Evolutionary conservation across 2,329 filamentous ascomycete genomes (phyloP).

Genomic region (Davidsoniella australis): DNA sequence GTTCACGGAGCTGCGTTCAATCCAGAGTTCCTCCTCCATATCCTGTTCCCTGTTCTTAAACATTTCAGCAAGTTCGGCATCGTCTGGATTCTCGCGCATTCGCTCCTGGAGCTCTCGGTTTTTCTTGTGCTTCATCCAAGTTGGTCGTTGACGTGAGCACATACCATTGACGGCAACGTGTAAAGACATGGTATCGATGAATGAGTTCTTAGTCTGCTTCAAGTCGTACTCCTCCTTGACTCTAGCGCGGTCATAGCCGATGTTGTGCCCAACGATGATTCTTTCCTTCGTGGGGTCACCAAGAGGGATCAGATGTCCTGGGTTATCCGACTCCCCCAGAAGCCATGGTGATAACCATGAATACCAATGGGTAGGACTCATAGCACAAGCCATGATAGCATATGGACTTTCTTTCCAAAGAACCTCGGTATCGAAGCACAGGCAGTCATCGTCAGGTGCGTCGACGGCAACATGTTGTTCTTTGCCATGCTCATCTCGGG

Average conservation of each 20-base stretch:
- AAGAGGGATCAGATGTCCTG: slow-evolving; percentile 70
- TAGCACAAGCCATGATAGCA: slow-evolving; percentile 92
- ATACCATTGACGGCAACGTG: slow-evolving; percentile 97
- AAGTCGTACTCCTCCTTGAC: slow-evolving; percentile 80
- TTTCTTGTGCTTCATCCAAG: slow-evolving; percentile 95
- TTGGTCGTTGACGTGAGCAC: slow-evolving; percentile 91
- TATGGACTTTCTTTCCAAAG: slow-evolving; percentile 88
- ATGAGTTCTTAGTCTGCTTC: slow-evolving; percentile 66
- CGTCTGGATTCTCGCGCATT: slow-evolving; percentile 53
- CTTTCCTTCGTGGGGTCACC: slow-evolving; percentile 58
- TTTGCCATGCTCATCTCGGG: slow-evolving; percentile 44
- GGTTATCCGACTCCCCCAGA: slow-evolving; percentile 58
- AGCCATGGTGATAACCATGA: slow-evolving; percentile 95
- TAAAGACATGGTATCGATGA: slow-evolving; percentile 93
- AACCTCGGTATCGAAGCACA: slow-evolving; percentile 92
- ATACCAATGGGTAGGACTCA: slow-evolving; percentile 83
- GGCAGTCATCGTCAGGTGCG: slow-evolving; percentile 60
- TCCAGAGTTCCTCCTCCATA: slow-evolving; percentile 91
- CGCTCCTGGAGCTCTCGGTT: slow-evolving; percentile 69
- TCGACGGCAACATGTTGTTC: slow-evolving; percentile 42
- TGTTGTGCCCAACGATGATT: slow-evolving; percentile 83
- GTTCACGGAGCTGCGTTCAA: slow-evolving; percentile 86
- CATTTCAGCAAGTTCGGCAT: slow-evolving; percentile 52
- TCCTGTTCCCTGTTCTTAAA: slow-evolving; percentile 53
- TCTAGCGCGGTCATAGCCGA: slow-evolving; percentile 84